phyloP scores from a whole-genome alignment of 2,329 filamentous ascomycete species.

The Pleurostoma richardsiae region DNA sequence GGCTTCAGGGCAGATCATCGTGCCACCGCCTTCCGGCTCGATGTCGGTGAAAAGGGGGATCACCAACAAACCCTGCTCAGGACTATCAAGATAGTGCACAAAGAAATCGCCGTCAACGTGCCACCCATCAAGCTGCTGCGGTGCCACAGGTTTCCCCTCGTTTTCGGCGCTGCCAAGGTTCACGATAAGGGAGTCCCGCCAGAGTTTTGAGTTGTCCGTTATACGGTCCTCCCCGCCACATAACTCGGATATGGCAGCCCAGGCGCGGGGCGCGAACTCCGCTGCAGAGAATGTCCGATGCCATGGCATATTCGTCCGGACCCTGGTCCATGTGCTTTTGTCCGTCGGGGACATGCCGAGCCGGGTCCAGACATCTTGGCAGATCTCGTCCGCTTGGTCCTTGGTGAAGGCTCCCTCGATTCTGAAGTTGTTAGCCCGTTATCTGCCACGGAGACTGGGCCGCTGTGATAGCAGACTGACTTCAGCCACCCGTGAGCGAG shows the following conservation, averaged over 20 bases:
- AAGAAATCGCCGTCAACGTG: constrained; percentile 72
- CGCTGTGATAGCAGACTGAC: constrained; percentile 9
- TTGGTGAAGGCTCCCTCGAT: constrained; percentile 28
- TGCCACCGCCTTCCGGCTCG: constrained; percentile 54
- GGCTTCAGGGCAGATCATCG: constrained; percentile 56
- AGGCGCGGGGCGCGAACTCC: constrained; percentile 59
- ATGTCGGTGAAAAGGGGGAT: constrained; percentile 66
- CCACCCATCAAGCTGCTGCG: constrained; percentile 53
- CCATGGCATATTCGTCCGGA: constrained; percentile 59
- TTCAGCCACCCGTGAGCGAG: constrained; percentile 32
- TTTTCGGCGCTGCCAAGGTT: constrained; percentile 56
- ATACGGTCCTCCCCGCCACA: constrained; percentile 58
- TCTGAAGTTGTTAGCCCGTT: constrained; percentile 16
- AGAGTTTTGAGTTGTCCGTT: constrained; percentile 40
- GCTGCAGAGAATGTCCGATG: constrained; percentile 49
- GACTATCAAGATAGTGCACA: constrained; percentile 65
- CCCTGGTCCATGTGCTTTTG: constrained; percentile 58
- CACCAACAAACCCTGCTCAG: constrained; percentile 63
- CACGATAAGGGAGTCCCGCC: constrained; percentile 65
- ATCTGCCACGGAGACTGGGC: not conserved
- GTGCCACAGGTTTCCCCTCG: constrained; percentile 43
- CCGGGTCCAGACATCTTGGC: constrained; percentile 53
- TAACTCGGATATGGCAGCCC: constrained; percentile 61
- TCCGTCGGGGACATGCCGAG: constrained; percentile 61
- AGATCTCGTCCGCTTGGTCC: constrained; percentile 28